A percentile compares a stretch with the other conserved stretches of the same genome.
These are phyloP conservation scores for Nakazawaea anatomiae DNA, from an alignment of 805 yeast genomes.

Conservation along the genomic window DNA sequence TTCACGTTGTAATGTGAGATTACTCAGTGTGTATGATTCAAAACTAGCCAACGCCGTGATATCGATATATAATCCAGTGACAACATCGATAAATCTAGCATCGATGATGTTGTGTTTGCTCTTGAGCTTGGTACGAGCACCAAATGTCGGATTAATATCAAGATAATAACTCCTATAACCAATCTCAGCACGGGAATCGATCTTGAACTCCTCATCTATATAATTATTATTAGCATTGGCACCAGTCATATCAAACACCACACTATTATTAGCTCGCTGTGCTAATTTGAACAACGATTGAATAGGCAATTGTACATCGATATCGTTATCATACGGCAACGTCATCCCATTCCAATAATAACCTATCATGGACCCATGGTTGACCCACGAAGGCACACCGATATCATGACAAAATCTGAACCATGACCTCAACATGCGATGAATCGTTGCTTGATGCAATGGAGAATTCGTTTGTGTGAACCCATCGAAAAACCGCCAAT, in stretches of 20 bases:
- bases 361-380: conserved; percentile 59
- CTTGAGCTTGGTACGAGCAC: conserved; percentile 31
- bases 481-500: conserved; percentile 37
- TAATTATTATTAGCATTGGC: not conserved
- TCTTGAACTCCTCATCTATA: conserved; percentile 6
- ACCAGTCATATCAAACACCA: conserved; percentile 35
- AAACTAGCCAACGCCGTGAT: conserved; percentile 29
- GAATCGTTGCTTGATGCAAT: conserved; percentile 28
- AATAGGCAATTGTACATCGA: conserved; percentile 57
- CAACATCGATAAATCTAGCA: conserved; percentile 47
- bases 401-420: conserved; percentile 39
- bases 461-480: conserved; percentile 15
- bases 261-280: conserved; percentile 39
- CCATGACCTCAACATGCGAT: conserved; percentile 49
- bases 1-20: not conserved
- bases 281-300: conserved; percentile 37
- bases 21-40: not conserved
- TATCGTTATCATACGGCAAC: conserved; percentile 58
- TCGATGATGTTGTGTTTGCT: conserved; percentile 45
- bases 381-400: conserved; percentile 50
- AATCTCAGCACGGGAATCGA: conserved; percentile 15
- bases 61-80: conserved; percentile 41
- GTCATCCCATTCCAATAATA: conserved; percentile 56
- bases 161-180: conserved; percentile 26
- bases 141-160: conserved; percentile 29